Base-by-base conservation (phyloP, 768 basidiomycete species). In the Tylopilus sp. region DNA sequence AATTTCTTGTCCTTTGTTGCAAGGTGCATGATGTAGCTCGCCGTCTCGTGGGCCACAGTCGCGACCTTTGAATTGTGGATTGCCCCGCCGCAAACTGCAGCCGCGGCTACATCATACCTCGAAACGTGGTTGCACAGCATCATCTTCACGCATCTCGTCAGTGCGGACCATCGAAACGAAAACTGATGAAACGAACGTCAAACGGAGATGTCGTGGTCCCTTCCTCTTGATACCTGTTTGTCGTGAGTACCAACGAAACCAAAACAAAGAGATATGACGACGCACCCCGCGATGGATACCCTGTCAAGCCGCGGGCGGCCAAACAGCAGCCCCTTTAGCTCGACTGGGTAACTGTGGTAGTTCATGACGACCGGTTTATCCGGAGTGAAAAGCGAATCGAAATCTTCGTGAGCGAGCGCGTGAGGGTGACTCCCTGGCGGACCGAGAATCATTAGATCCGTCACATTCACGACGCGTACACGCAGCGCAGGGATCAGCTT, bases 381-480 rank as follows among this genome's bases (percentile, higher is more conserved):
- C 22, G 70, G 65, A 8, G 89, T 91, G 72, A 95, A 92, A 31
- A 94, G 76, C 28, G 78, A 72, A 40, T 80, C 74, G 65, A 89
- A 94, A 45, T 78, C 81, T 2, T 75, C 78, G 25, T 78, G 71
- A 58, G 68, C 75, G 53, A 94, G 73, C 2, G 88, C 77, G 60
- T 92, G 91, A 9, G 92, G 91, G 64, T 94, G 91, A 12, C 77
- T 71, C 48, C 86, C 88, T n/a, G 64, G 67, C 6, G 78, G 74
- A 26, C 81, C 80, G 38, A 97, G 79, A 53, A 94, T 85, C 83
- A 97, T 87, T 41, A 95, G 76, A 62, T 96, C 92, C 2, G 90
- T 89, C 54, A 96, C 86, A 59, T 96, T 95, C 52, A 95, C 84
- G 52, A 95, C 88, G 19, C 90, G 84, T 8, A 92, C 85, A 33